Evolutionary conservation across 1,139 yeast species (phyloP).

Genomic region (Yamadazyma sp.): DNA sequence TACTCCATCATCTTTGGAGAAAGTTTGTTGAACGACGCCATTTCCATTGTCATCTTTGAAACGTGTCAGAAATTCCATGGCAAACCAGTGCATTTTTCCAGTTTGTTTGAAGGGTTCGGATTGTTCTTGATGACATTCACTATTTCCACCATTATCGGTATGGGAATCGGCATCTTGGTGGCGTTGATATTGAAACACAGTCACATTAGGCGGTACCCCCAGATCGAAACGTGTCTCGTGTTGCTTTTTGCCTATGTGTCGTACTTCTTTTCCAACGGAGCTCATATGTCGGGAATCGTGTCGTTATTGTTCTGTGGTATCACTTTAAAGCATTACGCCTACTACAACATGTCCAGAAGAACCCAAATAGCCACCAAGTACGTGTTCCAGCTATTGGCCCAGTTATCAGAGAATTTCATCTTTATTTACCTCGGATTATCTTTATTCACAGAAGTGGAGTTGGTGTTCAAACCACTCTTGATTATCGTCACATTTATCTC

Average conservation of each 20-base stretch:
- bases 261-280: conserved; percentile 96
- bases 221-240: conserved; percentile 92
- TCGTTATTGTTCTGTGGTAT: conserved; percentile 94
- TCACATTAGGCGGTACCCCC: conserved; percentile 90
- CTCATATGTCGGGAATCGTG: conserved; percentile 99
- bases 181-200: conserved; percentile 91
- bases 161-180: conserved; percentile 80
- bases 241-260: conserved; percentile 91
- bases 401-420: conserved; percentile 93
- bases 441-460: conserved; percentile 90
- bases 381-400: conserved; percentile 90
- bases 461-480: conserved; percentile 89
- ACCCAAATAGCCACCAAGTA: conserved; percentile 96
- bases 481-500: conserved; percentile 88
- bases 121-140: conserved; percentile 92
- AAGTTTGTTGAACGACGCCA: conserved; percentile 92
- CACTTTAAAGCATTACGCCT: conserved; percentile 94
- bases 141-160: conserved; percentile 88
- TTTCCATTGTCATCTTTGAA: conserved; percentile 98
- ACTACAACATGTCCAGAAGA: conserved; percentile 94
- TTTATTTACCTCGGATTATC: conserved; percentile 94
- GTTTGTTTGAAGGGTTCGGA: conserved; percentile 91
- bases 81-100: conserved; percentile 67
- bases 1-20: conserved; percentile 98
- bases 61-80: conserved; percentile 97